phyloP scores from a whole-genome alignment of 345 rosid genomes.

The Camelina laxa region DNA sequence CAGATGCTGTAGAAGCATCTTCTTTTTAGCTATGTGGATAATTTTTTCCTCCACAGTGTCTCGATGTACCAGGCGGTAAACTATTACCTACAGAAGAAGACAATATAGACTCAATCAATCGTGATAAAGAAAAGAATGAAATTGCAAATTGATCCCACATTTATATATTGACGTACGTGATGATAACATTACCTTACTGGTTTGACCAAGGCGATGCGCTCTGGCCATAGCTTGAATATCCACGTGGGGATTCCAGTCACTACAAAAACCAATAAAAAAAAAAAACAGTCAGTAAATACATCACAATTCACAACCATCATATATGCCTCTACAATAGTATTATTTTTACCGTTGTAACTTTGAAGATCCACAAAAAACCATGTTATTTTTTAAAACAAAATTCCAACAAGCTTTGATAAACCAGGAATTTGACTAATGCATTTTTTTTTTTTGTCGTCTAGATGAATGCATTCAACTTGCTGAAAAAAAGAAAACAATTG shows the following conservation, averaged over 20 bases:
- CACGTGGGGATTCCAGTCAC: constrained; percentile 99
- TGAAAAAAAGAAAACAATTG: neutral
- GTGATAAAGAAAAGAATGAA: neutral
- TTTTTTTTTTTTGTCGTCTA: no score
- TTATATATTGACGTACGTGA: neutral
- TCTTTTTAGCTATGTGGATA: constrained; percentile 85
- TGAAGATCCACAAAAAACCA: neutral
- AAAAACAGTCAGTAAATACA: constrained; percentile 6
- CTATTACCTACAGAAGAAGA: constrained; percentile 66
- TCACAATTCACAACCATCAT: neutral
- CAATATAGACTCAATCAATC: constrained; percentile 28
- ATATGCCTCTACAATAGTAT: neutral
- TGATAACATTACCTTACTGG: constrained; percentile 61
- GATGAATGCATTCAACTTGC: neutral
- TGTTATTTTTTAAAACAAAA: constrained; percentile 3
- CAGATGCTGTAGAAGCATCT: constrained; percentile 94
- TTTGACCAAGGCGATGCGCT: constrained; percentile 95
- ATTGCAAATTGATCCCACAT: neutral
- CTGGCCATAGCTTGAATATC: constrained; percentile 99
- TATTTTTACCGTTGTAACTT: neutral
- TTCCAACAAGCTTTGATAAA: neutral
- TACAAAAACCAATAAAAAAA: constrained; percentile 40
- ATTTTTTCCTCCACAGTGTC: constrained; percentile 85
- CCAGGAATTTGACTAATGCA: neutral
- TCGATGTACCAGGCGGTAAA: constrained; percentile 74